Evolutionary conservation across 345 rosid genomes (phyloP).

Genomic region (Aegle marmelos): DNA sequence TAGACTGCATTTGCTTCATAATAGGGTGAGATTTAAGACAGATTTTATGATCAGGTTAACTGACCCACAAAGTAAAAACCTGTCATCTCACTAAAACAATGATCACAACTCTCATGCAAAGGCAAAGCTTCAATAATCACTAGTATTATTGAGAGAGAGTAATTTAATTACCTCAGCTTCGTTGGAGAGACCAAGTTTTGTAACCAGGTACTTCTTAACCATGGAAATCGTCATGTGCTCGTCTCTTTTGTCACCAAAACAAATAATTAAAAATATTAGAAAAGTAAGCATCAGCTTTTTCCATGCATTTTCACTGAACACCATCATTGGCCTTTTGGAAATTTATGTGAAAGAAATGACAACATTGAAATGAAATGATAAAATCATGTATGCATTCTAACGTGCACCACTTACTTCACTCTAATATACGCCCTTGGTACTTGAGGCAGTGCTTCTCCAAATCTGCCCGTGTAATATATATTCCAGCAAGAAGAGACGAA

Average conservation of each 20-base stretch:
- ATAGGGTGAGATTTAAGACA: neutral
- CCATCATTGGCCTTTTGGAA: conserved; percentile 36
- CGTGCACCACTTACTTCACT: conserved; percentile 38
- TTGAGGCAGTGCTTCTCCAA: conserved; percentile 36
- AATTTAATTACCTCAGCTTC: conserved; percentile 34
- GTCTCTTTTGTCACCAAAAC: conserved; percentile 17
- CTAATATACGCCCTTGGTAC: conserved; percentile 41
- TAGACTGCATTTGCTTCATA: neutral
- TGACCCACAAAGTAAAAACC: conserved; percentile 2
- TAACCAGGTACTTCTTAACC: conserved; percentile 40
- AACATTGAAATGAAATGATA: conserved; percentile 8
- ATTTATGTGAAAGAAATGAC: neutral
- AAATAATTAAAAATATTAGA: neutral
- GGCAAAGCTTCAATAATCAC: conserved; percentile 14
- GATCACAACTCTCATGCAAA: conserved; percentile 19
- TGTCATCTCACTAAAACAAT: conserved; percentile 13
- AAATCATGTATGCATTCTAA: conserved; percentile 12
- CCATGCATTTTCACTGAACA: conserved; percentile 20
- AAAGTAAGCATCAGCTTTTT: conserved; percentile 29
- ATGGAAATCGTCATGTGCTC: conserved; percentile 36
- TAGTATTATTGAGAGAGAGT: neutral
- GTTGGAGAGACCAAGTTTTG: conserved; percentile 42
- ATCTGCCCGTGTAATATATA: conserved; percentile 13
- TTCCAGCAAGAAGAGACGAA: neutral
- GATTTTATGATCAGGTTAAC: neutral